A percentile compares a stretch with the other conserved stretches of the same genome.
These are phyloP conservation scores for Helminthosporium solani DNA, from an alignment of 2,329 filamentous ascomycete genomes.

Conservation along the genomic window DNA sequence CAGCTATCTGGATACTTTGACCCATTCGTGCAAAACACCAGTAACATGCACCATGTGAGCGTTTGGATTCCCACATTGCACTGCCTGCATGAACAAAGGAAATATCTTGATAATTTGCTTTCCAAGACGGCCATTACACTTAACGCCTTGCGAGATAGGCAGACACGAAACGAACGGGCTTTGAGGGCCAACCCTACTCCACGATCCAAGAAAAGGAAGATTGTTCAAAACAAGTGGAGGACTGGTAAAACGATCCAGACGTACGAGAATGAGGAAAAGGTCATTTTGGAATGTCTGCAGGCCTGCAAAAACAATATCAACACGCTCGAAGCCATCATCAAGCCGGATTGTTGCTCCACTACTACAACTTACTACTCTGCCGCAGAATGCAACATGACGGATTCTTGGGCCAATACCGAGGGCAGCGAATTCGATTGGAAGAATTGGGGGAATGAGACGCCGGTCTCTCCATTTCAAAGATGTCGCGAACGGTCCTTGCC, in stretches of 20 bases:
- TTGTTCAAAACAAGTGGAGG: slow-evolving; percentile 27
- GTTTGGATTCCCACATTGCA: slow-evolving; percentile 15
- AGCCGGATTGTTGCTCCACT: slow-evolving; percentile 10
- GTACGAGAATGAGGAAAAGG: slow-evolving; percentile 32
- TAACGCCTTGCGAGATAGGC: slow-evolving; percentile 34
- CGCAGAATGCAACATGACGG: slow-evolving; percentile 15
- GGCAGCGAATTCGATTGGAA: slow-evolving; percentile 30
- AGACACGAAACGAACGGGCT: slow-evolving; percentile 24
- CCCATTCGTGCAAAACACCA: slow-evolving; percentile 9
- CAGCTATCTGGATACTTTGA: slow-evolving; percentile 13
- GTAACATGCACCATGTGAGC: slow-evolving; percentile 8
- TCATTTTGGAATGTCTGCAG: slow-evolving; percentile 32
- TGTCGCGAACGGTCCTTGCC: slow-evolving; percentile 10
- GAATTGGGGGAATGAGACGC: slow-evolving; percentile 29
- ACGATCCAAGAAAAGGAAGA: slow-evolving; percentile 34
- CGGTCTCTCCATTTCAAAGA: slow-evolving; percentile 26
- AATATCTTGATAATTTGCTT: slow-evolving; percentile 28
- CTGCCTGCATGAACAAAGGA: slow-evolving; percentile 24
- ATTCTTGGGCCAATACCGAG: slow-evolving; percentile 20
- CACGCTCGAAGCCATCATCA: slow-evolving; percentile 21
- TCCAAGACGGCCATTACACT: slow-evolving; percentile 36
- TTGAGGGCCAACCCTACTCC: slow-evolving; percentile 16
- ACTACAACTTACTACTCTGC: slow-evolving; percentile 2
- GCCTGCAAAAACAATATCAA: slow-evolving; percentile 36
- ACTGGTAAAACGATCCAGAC: slow-evolving; percentile 35